phyloP scores from a whole-genome alignment of 257 asterid genomes.

The Linderniella brevidens region DNA sequence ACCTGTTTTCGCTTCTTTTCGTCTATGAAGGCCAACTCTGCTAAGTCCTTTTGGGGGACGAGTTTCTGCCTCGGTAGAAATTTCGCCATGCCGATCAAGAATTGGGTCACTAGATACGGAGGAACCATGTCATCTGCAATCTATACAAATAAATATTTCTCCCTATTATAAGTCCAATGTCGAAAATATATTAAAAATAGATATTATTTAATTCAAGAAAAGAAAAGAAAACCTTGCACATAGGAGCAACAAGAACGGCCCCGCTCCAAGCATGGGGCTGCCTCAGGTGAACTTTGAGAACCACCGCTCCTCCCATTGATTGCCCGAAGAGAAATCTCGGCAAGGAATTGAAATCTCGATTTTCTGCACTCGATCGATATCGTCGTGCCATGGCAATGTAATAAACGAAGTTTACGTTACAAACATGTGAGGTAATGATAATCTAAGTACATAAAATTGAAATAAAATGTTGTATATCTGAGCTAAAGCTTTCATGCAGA shows the following conservation, averaged over 20 bases:
- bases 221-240: conserved; percentile 70
- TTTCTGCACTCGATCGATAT: conserved; percentile 41
- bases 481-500: too few relatives aligned
- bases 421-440: too few relatives aligned
- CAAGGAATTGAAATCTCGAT: conserved; percentile 24
- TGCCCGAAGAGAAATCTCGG: conserved; percentile 84
- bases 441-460: too few relatives aligned
- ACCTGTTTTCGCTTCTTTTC: conserved; percentile 47
- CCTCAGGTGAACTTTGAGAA: conserved; percentile 75
- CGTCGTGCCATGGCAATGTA: conserved; percentile 2
- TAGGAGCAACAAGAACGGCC: conserved; percentile 92
- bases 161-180: too few relatives aligned
- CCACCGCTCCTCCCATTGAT: conserved; percentile 97
- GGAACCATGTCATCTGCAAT: conserved; percentile 87
- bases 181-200: too few relatives aligned
- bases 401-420: not conserved
- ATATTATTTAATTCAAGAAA: not conserved
- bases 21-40: conserved; percentile 67
- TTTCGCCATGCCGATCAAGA: conserved; percentile 57
- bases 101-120: conserved; percentile 45
- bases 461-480: too few relatives aligned
- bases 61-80: conserved; percentile 68
- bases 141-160: conserved; percentile 15
- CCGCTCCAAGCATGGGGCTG: conserved; percentile 82
- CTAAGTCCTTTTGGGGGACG: conserved; percentile 68